These are phyloP conservation scores for Arctostaphylos glauca DNA, from an alignment of 148 eudicot genomes.

Conservation along the genomic window DNA sequence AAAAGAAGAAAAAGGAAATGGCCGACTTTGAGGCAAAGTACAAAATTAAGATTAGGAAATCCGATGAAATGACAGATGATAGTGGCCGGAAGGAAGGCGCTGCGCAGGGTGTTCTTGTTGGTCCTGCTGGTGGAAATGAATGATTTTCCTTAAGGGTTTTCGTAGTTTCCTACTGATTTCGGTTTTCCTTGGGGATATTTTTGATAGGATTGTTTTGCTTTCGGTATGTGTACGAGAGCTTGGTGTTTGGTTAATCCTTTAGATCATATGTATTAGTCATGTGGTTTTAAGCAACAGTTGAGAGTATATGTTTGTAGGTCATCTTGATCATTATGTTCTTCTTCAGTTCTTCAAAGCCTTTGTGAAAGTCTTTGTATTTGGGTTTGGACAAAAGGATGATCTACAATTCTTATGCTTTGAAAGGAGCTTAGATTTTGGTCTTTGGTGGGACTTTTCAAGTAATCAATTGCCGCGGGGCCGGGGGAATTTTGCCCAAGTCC, in stretches of 20 bases:
- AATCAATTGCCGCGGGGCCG: background rate
- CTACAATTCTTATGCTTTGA: background rate
- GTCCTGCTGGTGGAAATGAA: conserved; percentile 60
- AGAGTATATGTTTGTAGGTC: background rate
- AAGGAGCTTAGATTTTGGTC: background rate
- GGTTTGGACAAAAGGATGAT: background rate
- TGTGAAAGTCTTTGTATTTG: background rate
- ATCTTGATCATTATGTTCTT: background rate
- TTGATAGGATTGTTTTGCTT: background rate
- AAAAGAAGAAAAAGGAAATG: conserved; percentile 79
- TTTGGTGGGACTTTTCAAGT: background rate
- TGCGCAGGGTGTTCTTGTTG: conserved; percentile 94
- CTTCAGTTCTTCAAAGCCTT: background rate
- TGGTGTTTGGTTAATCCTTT: background rate
- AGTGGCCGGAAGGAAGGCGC: conserved; percentile 67
- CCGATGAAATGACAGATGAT: conserved; percentile 65
- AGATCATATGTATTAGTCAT: background rate
- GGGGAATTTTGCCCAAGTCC: background rate
- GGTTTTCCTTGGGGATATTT: background rate
- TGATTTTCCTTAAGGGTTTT: background rate
- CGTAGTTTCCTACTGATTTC: background rate
- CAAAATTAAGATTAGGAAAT: conserved; percentile 71
- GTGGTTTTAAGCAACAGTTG: background rate
- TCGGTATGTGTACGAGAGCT: background rate
- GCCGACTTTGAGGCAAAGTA: conserved; percentile 77